Evolutionary conservation across 2,329 filamentous ascomycete species (phyloP).

Genomic region (Alternaria novae-zelandiae): DNA sequence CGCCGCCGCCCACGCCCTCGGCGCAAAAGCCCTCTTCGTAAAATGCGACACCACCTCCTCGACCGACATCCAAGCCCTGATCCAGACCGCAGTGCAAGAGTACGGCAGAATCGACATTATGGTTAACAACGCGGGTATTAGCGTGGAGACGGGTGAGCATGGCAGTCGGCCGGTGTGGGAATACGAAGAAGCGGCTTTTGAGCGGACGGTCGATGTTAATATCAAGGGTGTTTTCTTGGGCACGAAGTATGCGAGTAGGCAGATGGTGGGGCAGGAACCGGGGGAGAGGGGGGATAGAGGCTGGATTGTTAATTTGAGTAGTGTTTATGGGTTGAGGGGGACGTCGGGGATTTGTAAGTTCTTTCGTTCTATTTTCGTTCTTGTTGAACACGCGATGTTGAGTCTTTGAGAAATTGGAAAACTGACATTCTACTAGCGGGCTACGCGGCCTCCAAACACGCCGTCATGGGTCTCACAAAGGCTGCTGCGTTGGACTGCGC

Average conservation of each 20-base stretch:
- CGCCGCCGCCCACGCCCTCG: conserved; percentile 36
- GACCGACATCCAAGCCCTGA: conserved; percentile 50
- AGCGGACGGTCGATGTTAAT: conserved; percentile 50
- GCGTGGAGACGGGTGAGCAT: conserved; percentile 40
- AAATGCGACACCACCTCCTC: conserved; percentile 54
- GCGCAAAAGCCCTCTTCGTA: conserved; percentile 45
- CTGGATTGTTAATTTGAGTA: conserved; percentile 62
- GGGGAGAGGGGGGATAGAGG: conserved; percentile 50
- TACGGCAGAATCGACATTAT: conserved; percentile 61
- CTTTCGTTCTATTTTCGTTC: background rate
- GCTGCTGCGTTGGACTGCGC: conserved; percentile 60
- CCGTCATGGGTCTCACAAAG: conserved; percentile 58
- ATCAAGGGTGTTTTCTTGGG: conserved; percentile 50
- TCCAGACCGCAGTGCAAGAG: conserved; percentile 48
- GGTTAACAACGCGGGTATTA: conserved; percentile 57
- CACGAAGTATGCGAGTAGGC: conserved; percentile 55
- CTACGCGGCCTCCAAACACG: conserved; percentile 60
- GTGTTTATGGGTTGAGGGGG: conserved; percentile 57
- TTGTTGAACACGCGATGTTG: background rate
- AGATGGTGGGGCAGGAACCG: conserved; percentile 59
- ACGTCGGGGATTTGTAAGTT: conserved; percentile 31
- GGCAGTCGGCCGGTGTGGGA: conserved; percentile 52
- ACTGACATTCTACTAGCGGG: conserved; percentile 6
- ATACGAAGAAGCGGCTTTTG: conserved; percentile 55
- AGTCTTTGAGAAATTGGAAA: background rate